Percentiles rank a stretch among this genome's conserved stretches.
Evolutionary conservation across 108 stramenopile genomes (phyloP).

Genomic region (Schizochytrium sp.): DNA sequence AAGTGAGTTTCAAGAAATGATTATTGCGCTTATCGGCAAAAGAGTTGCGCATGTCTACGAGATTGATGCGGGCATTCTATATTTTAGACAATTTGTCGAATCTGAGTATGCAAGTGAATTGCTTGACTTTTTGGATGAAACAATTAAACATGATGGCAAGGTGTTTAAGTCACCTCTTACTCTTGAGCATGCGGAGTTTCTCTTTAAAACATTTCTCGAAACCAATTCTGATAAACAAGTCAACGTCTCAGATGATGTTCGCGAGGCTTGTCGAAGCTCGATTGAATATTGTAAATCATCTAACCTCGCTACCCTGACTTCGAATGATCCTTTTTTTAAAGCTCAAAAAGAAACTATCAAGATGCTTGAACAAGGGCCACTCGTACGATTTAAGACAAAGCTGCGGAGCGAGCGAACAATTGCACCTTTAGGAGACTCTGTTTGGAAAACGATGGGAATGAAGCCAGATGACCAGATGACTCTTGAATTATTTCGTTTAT

Average conservation of each 20-base stretch:
- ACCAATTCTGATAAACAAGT: not conserved
- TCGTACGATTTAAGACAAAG: constrained; percentile 1
- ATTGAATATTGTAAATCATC: not conserved
- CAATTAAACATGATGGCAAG: too few relatives aligned
- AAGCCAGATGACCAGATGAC: not conserved
- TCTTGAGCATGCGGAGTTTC: not conserved
- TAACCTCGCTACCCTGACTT: not conserved
- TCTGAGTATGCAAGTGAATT: constrained; percentile 17
- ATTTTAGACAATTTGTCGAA: not conserved
- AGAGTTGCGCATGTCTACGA: not conserved
- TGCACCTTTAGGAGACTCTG: not conserved
- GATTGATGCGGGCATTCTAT: not conserved
- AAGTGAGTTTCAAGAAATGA: constrained; percentile 22
- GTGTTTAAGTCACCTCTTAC: not conserved
- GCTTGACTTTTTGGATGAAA: constrained; percentile 12
- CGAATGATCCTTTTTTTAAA: not conserved
- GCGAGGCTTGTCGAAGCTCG: not conserved
- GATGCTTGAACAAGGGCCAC: constrained; percentile 24
- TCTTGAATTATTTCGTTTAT: not conserved
- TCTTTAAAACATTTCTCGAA: constrained; percentile 9
- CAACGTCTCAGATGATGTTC: constrained; percentile 31
- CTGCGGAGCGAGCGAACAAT: not conserved
- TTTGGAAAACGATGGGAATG: not conserved
- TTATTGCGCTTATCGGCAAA: constrained; percentile 40
- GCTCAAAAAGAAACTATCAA: not conserved